Evolutionary conservation across 31 red algal genomes (phyloP), one percentile per base, ranked within the genome.

Genomic region (Endocladia muricata): DNA sequence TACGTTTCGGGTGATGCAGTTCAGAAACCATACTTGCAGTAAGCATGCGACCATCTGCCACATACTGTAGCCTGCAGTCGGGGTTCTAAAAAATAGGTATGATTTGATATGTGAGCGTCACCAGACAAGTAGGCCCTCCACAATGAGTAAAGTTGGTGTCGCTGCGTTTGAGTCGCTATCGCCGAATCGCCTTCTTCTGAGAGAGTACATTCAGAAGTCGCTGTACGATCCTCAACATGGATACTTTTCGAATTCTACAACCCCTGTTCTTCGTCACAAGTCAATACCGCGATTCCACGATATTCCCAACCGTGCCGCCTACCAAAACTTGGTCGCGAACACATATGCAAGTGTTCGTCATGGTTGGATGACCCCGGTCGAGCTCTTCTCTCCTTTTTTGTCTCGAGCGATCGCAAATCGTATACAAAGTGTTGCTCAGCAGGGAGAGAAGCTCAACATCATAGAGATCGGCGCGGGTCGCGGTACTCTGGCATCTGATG

Each of bases 381-480:
- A 96, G 36, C 70, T 91, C 19, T 96, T 96, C 67, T 84, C 83
- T 33, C 93, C 93, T 3, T 59, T 70, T 63, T 85, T 90, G 68
- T 88, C 86, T 29, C 68, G 70, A 5, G 86, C 93, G 19, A 68
- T 96, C 19, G 93, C 70, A 13, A 77, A 84, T 41, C 78, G 83
- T 43, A 1, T 96, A 2, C 30, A 70, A 29, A n/a, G 34, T 39
- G 7, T 59, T 25, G 49, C 61, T n/a, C 70, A 41, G 36, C 15
- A 39, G 33, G 55, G 73, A 23, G 63, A 55, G 19, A 56, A 65
- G 19, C 34, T 93, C 52, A 73, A 78, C 40, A 41, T 96, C 13
- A 81, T 96, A n/a, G 93, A 96, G 73, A 79, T 96, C 23, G 93
- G 93, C 17, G 93, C 76, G 17, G 93, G 93, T 21, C 88, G 75